These are phyloP conservation scores for Tilletiopsis washingtonensis DNA, from an alignment of 1,284 basidiomycete species.

Conservation along the genomic window DNA sequence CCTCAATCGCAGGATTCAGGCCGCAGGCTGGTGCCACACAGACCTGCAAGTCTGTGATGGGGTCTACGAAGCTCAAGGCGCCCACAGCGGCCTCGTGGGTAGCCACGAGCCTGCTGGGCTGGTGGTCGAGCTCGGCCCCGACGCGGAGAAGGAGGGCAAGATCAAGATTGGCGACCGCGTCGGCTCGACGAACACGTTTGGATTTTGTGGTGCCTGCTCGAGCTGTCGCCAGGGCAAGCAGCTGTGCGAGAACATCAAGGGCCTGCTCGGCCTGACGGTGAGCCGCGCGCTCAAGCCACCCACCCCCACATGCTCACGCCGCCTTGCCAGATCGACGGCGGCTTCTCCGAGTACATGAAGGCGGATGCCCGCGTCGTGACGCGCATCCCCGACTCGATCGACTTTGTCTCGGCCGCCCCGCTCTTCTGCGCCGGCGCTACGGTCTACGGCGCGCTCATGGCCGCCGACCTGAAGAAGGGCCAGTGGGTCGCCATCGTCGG, in stretches of 20 bases:
- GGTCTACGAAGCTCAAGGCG: conserved; percentile 21
- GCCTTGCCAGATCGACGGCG: conserved; percentile 11
- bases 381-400: conserved; percentile 7
- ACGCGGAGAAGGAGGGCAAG: conserved; percentile 6
- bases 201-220: conserved; percentile 8
- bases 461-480: conserved; percentile 3
- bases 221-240: conserved; percentile 7
- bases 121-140: conserved; percentile 7
- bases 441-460: conserved; percentile 10
- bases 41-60: conserved; percentile 36
- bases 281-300: too few species aligned
- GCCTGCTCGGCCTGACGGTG: conserved; percentile 11
- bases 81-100: conserved; percentile 31
- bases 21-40: conserved; percentile 36
- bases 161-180: conserved; percentile 14
- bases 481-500: conserved; percentile 8
- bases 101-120: conserved; percentile 29
- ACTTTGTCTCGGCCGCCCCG: conserved; percentile 8
- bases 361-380: conserved; percentile 7
- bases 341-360: conserved; percentile 12
- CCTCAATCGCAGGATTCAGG: conserved; percentile 11
- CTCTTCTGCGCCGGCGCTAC: conserved; percentile 14
- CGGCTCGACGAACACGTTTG: conserved; percentile 9
- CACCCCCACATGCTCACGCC: neutral
- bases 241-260: conserved; percentile 11